These are phyloP conservation scores for Clathrus columnatus DNA, from an alignment of 768 basidiomycete species.

Conservation along the genomic window DNA sequence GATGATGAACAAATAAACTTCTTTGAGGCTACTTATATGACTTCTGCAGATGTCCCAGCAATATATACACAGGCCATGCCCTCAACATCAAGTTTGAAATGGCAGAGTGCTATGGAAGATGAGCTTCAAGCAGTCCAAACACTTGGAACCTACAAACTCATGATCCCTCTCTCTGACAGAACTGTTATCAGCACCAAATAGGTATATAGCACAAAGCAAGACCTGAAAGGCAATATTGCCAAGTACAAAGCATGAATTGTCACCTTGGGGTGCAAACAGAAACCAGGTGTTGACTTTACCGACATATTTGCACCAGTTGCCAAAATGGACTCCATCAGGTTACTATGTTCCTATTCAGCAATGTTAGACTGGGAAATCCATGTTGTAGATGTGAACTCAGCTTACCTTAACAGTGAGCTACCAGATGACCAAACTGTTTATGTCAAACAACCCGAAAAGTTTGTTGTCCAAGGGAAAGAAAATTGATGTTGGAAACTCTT, in stretches of 20 bases:
- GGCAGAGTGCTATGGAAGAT: constrained; percentile 17
- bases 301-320: constrained; percentile 16
- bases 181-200: constrained; percentile 19
- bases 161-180: constrained; percentile 17
- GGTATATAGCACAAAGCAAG: constrained; percentile 23
- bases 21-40: too few relatives aligned
- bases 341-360: constrained; percentile 30
- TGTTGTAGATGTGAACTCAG: constrained; percentile 34
- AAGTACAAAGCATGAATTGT: constrained; percentile 33
- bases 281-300: constrained; percentile 26
- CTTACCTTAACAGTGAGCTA: constrained; percentile 27
- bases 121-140: constrained; percentile 17
- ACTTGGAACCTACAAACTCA: constrained; percentile 16
- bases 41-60: constrained; percentile 16
- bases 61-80: constrained; percentile 17
- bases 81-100: constrained; percentile 13
- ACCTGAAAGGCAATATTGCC: constrained; percentile 18
- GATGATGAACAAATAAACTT: too few relatives aligned
- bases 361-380: constrained; percentile 26
- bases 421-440: constrained; percentile 21
- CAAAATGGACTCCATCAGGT: constrained; percentile 21
- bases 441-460: constrained; percentile 28
- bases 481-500: constrained; percentile 15
- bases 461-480: constrained; percentile 14
- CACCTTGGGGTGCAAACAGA: constrained; percentile 33